Base-by-base conservation (phyloP, 1,284 basidiomycete genomes). In the Phylloboletellus chloephorus region DNA sequence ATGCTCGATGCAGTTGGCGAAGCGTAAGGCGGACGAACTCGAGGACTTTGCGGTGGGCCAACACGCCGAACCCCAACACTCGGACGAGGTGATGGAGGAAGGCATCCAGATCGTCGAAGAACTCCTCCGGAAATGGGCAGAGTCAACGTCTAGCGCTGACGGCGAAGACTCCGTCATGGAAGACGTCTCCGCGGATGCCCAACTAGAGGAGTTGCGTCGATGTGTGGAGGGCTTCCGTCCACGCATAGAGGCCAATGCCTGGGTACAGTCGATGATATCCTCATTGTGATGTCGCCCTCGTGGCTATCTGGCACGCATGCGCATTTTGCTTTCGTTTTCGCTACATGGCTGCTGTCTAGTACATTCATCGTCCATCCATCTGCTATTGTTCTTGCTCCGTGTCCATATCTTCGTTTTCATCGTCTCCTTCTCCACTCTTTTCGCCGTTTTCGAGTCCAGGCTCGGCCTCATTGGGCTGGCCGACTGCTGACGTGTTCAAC, bases 11-110 rank as follows among this genome's bases (percentile, higher is more conserved):
- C 4, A 94, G 88, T 76, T 96, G 37, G 96, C 96, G 4, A 91
- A 90, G 65, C 76, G 86, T 33, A 98, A 98, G 60, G 95, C 95
- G 0, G 90, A 95, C 52, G 95, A 98, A 52, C 70, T 99, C 21
- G 96, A 99, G 67, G 93, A 97, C 57, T 95, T 94, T 63, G 83
- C 82, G 20, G 73, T 74, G 49, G 61, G 65, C 40, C 60, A 66
- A 56, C 52, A 55, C 42, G 53, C 60, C 8, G 69, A 74, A 17
- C 58, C 72, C 5, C 69, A 75, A 31, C 69, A 82, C 40, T 63
- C 80, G 11, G 64, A 78, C 24, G 74, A 80, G 12, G 74, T 83
- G 37, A 79, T 76, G 3, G 81, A 89, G 37, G 78, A 86, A 50
- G 94, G 94, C 1, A 82, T 92, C 7, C 67, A 74, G 40, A 73